Percentiles rank a stretch among this genome's conserved stretches.
These are phyloP conservation scores for Saccharomyces eubayanus DNA, from an alignment of 805 yeast genomes.

Conservation along the genomic window DNA sequence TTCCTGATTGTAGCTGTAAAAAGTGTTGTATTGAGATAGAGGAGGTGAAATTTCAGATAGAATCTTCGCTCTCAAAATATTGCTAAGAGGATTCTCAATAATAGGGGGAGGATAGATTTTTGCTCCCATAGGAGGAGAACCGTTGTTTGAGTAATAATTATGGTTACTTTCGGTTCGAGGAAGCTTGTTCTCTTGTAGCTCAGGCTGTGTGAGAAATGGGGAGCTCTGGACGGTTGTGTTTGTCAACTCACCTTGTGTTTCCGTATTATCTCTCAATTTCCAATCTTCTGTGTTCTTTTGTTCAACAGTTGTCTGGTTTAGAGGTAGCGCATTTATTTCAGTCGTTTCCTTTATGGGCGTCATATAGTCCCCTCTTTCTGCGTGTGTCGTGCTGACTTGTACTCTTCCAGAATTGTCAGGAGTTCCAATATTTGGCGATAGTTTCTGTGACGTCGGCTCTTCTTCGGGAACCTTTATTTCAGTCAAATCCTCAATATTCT, in stretches of 20 bases:
- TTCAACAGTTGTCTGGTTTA: constrained; percentile 10
- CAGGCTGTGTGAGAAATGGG: constrained; percentile 28
- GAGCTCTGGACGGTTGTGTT: constrained; percentile 18
- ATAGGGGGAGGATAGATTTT: neutral
- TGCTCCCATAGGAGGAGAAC: neutral
- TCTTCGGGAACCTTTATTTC: constrained; percentile 20
- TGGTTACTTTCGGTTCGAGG: neutral
- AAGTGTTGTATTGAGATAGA: constrained; percentile 27
- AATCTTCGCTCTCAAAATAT: constrained; percentile 32
- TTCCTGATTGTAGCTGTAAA: constrained; percentile 25
- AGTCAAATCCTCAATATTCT: constrained; percentile 31
- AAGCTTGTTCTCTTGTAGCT: neutral
- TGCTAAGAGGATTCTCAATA: constrained; percentile 41
- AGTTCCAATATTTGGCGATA: neutral
- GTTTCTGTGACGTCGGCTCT: neutral
- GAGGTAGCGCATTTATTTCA: constrained; percentile 8
- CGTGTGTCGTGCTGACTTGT: neutral
- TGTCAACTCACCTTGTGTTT: constrained; percentile 1
- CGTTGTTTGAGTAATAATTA: neutral
- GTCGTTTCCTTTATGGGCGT: constrained; percentile 26
- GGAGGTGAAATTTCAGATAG: constrained; percentile 35
- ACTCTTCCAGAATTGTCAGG: constrained; percentile 2
- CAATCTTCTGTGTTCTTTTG: constrained; percentile 11
- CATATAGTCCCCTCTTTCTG: constrained; percentile 15
- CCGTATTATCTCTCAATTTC: neutral